Base-by-base conservation (phyloP, 345 rosid species). In the Syzygium aromaticum region DNA sequence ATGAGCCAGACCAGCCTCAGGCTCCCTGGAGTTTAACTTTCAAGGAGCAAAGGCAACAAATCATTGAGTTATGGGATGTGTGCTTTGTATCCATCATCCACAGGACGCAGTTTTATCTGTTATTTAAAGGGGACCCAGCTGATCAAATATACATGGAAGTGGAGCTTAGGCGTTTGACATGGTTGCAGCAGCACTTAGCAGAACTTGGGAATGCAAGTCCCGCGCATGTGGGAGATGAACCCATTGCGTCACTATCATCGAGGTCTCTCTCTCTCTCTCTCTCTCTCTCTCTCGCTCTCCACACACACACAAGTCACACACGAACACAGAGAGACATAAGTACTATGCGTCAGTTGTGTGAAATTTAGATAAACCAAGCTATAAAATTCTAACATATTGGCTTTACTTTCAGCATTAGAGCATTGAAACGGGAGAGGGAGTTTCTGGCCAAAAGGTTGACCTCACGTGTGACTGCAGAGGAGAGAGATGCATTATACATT, bases 61-160 rank as follows among this genome's bases (percentile, higher is more conserved):
- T 97, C 88, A 95, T 97, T 88, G 99, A 97, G 91, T 89, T 97
- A 46, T 97, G 99, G 99, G 98, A 98, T 91, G 89, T 92, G 33
- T 96, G 99, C 87, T 92, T 87, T 78, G 99, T 96, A 84, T 96
- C 99, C 86, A 93, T 98, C 61, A 94, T 98, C 85, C 99, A 98
- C 86, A 91, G 99, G 91, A 96, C 99, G 40, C 99, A 98, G 67
- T 98, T 98, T 88, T 98, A 98, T 90, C 90, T 98, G 80, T 92
- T 98, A 84, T 98, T 98, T 89, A 98, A 91, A 86, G 99, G 99
- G 15, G 99, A 98, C 85, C 95, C 95, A 84, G 98, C 99, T 52
- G 99, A 98, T 90, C 98, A 98, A 90, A 98, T 98, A 90, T 96
- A 98, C 91, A 93, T 98, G 96, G 99, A 98, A 90, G 99, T 98